A percentile compares a stretch with the other conserved stretches of the same genome.
Conservation (phyloP, 1,284 basidiomycete species). For the Ganoderma multipileum region DNA sequence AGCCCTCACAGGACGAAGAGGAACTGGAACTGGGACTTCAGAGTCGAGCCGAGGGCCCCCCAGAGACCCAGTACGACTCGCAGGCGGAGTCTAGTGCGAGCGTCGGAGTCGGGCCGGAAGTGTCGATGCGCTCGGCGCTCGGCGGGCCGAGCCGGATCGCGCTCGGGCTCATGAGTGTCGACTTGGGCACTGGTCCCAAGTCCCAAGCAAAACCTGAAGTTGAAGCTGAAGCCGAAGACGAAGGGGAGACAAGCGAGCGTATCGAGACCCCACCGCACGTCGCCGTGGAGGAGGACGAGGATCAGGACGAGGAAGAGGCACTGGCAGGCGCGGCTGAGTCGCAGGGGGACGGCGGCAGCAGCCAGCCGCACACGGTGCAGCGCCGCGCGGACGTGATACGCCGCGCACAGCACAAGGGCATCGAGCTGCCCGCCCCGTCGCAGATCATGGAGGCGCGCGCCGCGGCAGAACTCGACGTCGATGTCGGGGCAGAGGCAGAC, state of each 20-base stretch:
- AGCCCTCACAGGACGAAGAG: background rate
- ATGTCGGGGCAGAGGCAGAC: constrained; percentile 37
- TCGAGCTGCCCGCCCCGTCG: constrained; percentile 19
- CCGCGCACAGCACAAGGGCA: constrained; percentile 41
- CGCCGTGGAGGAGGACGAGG: constrained; percentile 2
- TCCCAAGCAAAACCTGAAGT: background rate
- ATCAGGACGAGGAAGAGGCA: constrained; percentile 11
- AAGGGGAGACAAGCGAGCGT: background rate
- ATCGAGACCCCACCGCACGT: constrained; percentile 8
- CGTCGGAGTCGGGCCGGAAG: background rate
- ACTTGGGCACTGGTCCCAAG: constrained; percentile 1
- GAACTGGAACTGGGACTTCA: background rate
- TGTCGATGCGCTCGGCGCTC: constrained; percentile 14
- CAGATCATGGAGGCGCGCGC: constrained; percentile 20
- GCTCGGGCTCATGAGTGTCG: constrained; percentile 5
- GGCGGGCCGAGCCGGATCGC: constrained; percentile 12
- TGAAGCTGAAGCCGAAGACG: background rate
- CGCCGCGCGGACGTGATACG: constrained; percentile 56
- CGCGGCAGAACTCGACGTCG: constrained; percentile 25
- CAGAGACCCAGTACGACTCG: background rate
- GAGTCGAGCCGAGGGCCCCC: background rate
- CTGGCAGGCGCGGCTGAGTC: background rate
- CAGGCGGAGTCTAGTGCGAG: background rate
- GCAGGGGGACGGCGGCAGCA: constrained; percentile 9
- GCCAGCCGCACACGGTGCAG: constrained; percentile 45